Base-by-base conservation (phyloP, 306 rosid genomes). In the Morella rubra region DNA sequence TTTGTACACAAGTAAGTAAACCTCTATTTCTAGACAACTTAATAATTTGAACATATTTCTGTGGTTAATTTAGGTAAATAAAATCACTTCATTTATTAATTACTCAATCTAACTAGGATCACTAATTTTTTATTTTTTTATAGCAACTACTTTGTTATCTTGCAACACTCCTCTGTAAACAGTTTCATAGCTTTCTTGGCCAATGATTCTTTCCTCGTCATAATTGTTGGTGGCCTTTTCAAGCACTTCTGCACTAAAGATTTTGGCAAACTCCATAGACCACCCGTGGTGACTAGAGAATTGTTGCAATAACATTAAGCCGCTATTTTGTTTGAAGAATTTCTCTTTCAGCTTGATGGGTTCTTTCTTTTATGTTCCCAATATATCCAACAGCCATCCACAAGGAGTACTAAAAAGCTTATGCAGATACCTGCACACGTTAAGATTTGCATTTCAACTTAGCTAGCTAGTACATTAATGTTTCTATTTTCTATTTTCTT, bases 1-100 rank as follows among this genome's bases (percentile, higher is more conserved):
- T n/a, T n/a, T n/a, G n/a, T 84, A 88, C 42, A 86, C 92, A 56
- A 88, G 89, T 22, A 84, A 72, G 2, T 88, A 90, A 2, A 86
- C 82, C 80, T 88, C 71, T 1, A 87, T 86, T 61, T 88, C 90
- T 7, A 86, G 69, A 58, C 90, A 88, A n/a, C n/a, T n/a, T n/a
- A n/a, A n/a, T n/a, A 89, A 87, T 37, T 53, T 76, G 0, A 85
- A 89, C 74, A 82, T 87, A 73, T 89, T 84, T 0, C 86, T 85
- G 0, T 86, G 90, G 55, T 80, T 84, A 70, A 89, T 89, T 75
- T 84, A 86, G 6, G 85, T 80, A 6, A 86, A 84, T 8, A 89
- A 44, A 0, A 82, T 37, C 11, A 89, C 79, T 32, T 89, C 89
- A 65, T 86, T 88, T 14, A 88, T 84, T 76, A 86, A 88, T 15